These are phyloP conservation scores for Amphibolis antarctica DNA, from an alignment of 106 monocot species.

Conservation along the genomic window DNA sequence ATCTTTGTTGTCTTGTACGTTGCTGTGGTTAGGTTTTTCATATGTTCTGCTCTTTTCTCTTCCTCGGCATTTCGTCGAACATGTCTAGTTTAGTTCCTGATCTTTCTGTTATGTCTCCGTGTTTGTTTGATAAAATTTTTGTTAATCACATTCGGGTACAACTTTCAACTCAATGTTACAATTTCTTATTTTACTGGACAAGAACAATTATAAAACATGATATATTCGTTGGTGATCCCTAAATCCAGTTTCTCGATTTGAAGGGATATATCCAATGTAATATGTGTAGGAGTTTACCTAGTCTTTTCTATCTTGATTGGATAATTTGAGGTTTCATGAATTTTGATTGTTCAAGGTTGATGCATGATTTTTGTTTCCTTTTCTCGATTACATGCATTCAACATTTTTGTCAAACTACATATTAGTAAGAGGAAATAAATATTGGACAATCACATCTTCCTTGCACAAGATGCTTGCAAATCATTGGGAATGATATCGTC, in stretches of 20 bases:
- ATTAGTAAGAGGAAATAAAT: no score
- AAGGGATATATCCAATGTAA: neutral
- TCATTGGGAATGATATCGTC: neutral
- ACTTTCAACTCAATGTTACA: no score
- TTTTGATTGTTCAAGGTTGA: no score
- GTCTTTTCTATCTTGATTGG: no score
- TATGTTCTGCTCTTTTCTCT: slow-evolving; percentile 1
- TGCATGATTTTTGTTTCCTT: no score
- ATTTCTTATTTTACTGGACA: neutral
- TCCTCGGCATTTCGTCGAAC: slow-evolving; percentile 18
- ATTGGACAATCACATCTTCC: no score
- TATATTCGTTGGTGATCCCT: neutral
- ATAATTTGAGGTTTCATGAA: no score
- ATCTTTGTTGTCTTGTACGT: neutral
- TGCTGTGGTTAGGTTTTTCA: neutral
- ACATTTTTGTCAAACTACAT: no score
- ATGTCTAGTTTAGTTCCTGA: neutral
- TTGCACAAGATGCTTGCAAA: no score
- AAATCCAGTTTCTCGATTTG: neutral
- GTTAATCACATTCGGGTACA: no score
- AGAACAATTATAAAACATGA: neutral
- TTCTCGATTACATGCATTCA: no score
- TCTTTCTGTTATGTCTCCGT: neutral
- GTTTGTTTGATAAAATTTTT: neutral
- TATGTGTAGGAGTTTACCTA: no score